phyloP scores from a whole-genome alignment of 345 rosid species.

The Eucalyptus dawsonii region DNA sequence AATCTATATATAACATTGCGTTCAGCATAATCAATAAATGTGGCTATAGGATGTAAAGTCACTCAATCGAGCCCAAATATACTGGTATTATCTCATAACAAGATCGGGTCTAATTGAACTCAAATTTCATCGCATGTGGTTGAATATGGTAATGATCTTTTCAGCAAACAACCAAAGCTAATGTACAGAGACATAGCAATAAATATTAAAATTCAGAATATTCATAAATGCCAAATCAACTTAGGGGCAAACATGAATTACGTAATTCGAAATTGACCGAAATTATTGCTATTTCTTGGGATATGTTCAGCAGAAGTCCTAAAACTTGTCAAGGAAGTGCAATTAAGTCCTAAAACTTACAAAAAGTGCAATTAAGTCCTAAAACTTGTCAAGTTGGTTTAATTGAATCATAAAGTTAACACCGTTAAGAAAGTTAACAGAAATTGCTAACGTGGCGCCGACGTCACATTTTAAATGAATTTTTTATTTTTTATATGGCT shows the following conservation, averaged over 20 bases:
- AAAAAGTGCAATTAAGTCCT: no score
- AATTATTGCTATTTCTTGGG: not conserved
- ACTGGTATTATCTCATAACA: not conserved
- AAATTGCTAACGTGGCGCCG: no score
- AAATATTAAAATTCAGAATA: not conserved
- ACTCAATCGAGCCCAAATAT: not conserved
- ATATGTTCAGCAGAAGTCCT: no score
- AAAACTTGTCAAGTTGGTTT: no score
- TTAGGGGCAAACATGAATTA: not conserved
- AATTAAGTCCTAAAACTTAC: no score
- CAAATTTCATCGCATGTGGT: not conserved
- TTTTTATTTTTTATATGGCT: no score
- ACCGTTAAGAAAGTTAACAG: no score
- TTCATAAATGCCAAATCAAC: not conserved
- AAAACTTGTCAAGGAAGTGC: no score
- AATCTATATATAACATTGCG: no score
- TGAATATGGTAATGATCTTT: not conserved
- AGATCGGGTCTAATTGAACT: not conserved
- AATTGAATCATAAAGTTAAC: no score
- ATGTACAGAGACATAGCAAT: not conserved
- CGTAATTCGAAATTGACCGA: not conserved
- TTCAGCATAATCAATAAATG: not conserved
- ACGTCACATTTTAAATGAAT: no score
- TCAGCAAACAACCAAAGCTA: not conserved
- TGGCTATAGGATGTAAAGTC: not conserved